These are phyloP conservation scores for Miamiensis avidus DNA, from an alignment of 169 alveolate species.

Conservation along the genomic window DNA sequence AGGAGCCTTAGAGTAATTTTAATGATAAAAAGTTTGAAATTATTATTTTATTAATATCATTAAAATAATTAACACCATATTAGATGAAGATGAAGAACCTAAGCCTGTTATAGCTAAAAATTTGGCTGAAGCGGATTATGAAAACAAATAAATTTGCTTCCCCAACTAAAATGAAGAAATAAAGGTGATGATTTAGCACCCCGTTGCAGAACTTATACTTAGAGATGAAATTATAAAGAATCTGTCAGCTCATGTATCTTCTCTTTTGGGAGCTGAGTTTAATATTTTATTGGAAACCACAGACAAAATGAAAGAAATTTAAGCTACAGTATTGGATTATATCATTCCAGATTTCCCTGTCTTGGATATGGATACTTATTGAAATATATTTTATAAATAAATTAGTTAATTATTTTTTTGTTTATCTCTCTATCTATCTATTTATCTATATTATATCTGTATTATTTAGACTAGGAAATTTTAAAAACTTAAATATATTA, in stretches of 20 bases:
- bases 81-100: background rate
- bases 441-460: no score
- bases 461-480: no score
- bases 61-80: background rate
- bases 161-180: background rate
- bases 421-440: no score
- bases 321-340: background rate
- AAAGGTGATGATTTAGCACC: background rate
- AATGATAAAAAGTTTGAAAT: background rate
- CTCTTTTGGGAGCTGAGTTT: background rate
- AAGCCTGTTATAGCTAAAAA: background rate
- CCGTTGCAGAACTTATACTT: background rate
- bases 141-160: background rate
- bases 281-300: background rate
- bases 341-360: background rate
- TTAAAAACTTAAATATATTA: no score
- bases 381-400: background rate
- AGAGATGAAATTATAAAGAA: background rate
- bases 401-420: no score
- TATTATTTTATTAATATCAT: background rate
- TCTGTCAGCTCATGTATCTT: background rate
- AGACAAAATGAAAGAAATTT: background rate
- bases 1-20: background rate
- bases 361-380: background rate
- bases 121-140: background rate